Base-by-base conservation (phyloP, 768 basidiomycete genomes). In the Tubosaeta sp. region DNA sequence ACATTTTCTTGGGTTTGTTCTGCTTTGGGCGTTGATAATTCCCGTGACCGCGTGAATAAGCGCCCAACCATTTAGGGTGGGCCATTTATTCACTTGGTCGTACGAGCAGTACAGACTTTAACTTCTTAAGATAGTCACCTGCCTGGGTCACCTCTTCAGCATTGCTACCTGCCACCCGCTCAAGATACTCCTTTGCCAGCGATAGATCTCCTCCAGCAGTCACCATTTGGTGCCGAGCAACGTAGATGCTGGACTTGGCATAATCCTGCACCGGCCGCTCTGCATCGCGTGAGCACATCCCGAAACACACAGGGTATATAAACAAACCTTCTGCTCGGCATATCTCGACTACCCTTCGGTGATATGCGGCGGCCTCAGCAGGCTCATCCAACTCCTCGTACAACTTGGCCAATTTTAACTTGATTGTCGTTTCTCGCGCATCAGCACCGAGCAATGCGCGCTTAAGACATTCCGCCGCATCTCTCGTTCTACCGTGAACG, bases 401-500 rank as follows among this genome's bases (percentile, higher is more conserved):
- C 44, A 94, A 73, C 61, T 76, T 80, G 16, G 91, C 92, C 30
- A 94, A 73, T 63, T 82, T 90, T 32, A 86, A 70, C 64, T 82
- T 80, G 54, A 90, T 83, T 21, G 74, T 77, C 32, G 80, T 87
- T 65, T 93, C 89, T 53, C 83, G 80, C 3, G 86, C 79, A 67
- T 89, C 87, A 24, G 86, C 86, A 49, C 86, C 81, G 52, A 87
- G 82, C 48, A 98, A 76, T 12, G 95, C 94, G 35, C 94, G 88
- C 58, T 91, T 90, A 55, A 91, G 83, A 62, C 93, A 92, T 64
- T 94, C 87, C 39, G 94, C 84, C 14, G 96, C 94, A 68, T 98
- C 94, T 52, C 84, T 79, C 41, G 79, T 76, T 66, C 95, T 95
- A 60, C 24, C 46, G 51, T 47, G 44, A 48, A 43, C 31, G 30